Conservation (phyloP, 805 yeast genomes). For the Kluyveromyces siamensis region DNA sequence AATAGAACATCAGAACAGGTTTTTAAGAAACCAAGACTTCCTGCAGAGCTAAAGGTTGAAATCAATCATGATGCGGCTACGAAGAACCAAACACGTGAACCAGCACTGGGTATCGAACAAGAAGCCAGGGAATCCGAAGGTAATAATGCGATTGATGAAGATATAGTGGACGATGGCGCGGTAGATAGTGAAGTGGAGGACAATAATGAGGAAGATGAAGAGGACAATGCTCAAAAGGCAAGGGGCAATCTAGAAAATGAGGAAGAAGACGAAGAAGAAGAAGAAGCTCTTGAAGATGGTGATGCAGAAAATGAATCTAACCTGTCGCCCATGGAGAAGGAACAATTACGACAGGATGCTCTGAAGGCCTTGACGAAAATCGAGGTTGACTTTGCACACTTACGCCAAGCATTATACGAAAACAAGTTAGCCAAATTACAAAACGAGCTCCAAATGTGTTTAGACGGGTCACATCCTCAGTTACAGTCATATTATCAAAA, state of each 20-base stretch:
- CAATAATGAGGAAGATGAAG: conserved; percentile 14
- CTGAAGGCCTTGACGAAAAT: conserved; percentile 65
- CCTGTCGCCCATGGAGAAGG: conserved; percentile 21
- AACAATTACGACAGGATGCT: conserved; percentile 20
- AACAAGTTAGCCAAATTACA: conserved; percentile 72
- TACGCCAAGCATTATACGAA: conserved; percentile 77
- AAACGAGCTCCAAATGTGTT: conserved; percentile 78
- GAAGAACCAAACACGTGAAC: conserved; percentile 3
- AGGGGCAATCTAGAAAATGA: conserved; percentile 13
- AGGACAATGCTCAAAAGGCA: conserved; percentile 17
- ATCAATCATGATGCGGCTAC: conserved; percentile 8
- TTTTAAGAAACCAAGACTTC: conserved; percentile 2
- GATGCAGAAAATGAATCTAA: conserved; percentile 7
- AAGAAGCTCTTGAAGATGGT: conserved; percentile 6
- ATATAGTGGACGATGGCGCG: conserved; percentile 14
- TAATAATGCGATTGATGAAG: conserved; percentile 14
- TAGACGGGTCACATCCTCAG: conserved; percentile 88
- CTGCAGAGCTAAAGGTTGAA: conserved; percentile 6
- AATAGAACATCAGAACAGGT: background rate
- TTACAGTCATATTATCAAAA: conserved; percentile 60
- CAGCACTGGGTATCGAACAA: conserved; percentile 2
- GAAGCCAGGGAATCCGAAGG: conserved; percentile 14
- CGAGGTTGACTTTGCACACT: conserved; percentile 76
- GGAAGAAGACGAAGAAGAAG: conserved; percentile 5
- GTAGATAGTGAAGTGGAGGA: conserved; percentile 15